Conservation (phyloP, 345 rosid species). For the Syzygium aqueum region DNA sequence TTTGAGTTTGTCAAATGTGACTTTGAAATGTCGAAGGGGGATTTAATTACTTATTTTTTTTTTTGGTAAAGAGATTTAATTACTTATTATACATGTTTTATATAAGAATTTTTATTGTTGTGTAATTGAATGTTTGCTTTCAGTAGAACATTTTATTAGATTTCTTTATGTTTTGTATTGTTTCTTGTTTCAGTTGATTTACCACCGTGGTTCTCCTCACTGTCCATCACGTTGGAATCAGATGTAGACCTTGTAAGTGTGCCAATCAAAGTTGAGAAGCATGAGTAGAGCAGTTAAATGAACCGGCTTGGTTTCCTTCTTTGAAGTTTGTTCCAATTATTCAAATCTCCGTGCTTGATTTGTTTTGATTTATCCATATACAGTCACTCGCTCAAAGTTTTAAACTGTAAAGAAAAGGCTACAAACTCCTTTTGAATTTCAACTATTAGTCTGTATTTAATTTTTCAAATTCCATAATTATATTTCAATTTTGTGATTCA, state of each 20-base stretch:
- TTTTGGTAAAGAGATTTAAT: too few relatives aligned
- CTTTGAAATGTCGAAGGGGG: not conserved
- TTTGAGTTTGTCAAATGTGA: not conserved
- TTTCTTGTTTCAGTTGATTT: conserved; percentile 60
- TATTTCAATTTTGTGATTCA: not conserved
- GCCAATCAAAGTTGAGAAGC: not conserved
- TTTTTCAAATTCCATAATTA: not conserved
- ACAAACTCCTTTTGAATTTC: not conserved
- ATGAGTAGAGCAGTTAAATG: not conserved
- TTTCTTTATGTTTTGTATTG: not conserved
- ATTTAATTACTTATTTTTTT: not conserved
- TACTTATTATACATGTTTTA: not conserved
- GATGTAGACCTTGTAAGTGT: conserved; percentile 81
- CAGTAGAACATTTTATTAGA: not conserved
- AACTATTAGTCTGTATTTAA: not conserved
- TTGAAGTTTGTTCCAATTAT: not conserved
- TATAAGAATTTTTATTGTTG: not conserved
- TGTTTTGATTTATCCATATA: not conserved
- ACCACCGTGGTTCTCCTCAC: conserved; percentile 86
- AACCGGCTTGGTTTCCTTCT: not conserved
- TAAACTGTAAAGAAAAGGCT: not conserved
- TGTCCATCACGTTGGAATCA: conserved; percentile 61
- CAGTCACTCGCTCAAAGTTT: not conserved
- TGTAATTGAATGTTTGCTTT: not conserved
- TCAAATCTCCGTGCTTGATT: not conserved